These are phyloP conservation scores for Fraxinus velutina DNA, from an alignment of 305 asterid species.

Conservation along the genomic window DNA sequence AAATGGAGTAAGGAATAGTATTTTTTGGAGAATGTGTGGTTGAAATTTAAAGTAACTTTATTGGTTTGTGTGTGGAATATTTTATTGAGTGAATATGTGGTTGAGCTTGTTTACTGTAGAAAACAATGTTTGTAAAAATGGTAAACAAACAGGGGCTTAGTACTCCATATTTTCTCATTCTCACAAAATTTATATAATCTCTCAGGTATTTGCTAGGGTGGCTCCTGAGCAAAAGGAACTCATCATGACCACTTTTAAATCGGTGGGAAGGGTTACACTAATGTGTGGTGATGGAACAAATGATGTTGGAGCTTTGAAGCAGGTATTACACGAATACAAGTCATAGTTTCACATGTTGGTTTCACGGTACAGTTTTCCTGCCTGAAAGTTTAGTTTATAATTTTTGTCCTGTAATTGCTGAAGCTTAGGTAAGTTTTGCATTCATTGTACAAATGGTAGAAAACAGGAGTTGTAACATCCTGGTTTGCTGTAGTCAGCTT, in stretches of 20 bases:
- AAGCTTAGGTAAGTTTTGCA: background rate
- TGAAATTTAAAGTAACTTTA: too few species aligned
- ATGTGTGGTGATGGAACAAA: constrained; percentile 99
- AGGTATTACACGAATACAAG: constrained; percentile 45
- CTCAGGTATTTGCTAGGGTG: constrained; percentile 92
- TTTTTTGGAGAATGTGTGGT: too few species aligned
- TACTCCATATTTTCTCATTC: constrained; percentile 10
- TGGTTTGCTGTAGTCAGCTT: background rate
- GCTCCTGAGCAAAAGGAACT: constrained; percentile 99
- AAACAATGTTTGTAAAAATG: too few species aligned
- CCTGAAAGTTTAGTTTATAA: background rate
- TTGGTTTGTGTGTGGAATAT: too few species aligned
- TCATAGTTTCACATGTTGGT: background rate
- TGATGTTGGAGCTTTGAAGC: constrained; percentile 97
- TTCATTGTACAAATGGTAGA: background rate
- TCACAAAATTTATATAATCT: constrained; percentile 14
- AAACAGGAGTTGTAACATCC: background rate
- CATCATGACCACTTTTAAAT: constrained; percentile 83
- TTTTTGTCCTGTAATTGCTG: background rate
- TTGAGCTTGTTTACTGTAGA: too few species aligned
- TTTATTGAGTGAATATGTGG: too few species aligned
- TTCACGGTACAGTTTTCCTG: background rate
- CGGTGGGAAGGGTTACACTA: constrained; percentile 87
- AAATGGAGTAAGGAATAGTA: too few species aligned
- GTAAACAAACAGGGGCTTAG: too few species aligned